These are phyloP conservation scores for Chalciporus sphaerocephalus DNA, from an alignment of 768 basidiomycete species.

Conservation along the genomic window DNA sequence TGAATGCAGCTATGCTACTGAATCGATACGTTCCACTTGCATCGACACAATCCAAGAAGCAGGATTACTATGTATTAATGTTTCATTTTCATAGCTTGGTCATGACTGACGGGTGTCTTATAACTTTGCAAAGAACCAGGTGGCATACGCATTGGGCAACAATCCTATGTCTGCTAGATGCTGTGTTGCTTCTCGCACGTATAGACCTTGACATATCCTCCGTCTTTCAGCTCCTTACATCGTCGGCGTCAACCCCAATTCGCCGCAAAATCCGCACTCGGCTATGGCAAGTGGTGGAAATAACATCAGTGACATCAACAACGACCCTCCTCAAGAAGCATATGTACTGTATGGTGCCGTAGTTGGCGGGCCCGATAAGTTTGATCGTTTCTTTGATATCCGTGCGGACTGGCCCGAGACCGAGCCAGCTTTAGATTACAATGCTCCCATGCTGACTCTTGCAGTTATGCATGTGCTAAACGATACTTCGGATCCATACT, in stretches of 20 bases:
- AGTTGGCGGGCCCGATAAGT: conserved; percentile 78
- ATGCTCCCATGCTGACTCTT: conserved; percentile 84
- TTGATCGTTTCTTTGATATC: conserved; percentile 78
- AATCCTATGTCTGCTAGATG: conserved; percentile 81
- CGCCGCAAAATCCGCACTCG: conserved; percentile 86
- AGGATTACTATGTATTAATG: conserved; percentile 57
- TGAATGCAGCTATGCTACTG: conserved; percentile 84
- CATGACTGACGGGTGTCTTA: conserved; percentile 26
- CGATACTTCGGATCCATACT: conserved; percentile 70
- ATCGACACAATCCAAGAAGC: conserved; percentile 52
- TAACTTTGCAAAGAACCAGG: conserved; percentile 71
- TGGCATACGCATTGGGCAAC: conserved; percentile 79
- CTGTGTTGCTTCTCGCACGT: not conserved
- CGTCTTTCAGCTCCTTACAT: conserved; percentile 47
- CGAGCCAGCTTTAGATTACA: conserved; percentile 88
- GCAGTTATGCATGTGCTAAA: conserved; percentile 74
- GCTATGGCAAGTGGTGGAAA: conserved; percentile 83
- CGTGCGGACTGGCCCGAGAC: conserved; percentile 87
- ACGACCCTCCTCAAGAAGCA: conserved; percentile 63
- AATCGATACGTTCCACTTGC: conserved; percentile 73
- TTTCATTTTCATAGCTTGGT: not conserved
- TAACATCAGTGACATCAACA: conserved; percentile 65
- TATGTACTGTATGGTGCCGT: conserved; percentile 84
- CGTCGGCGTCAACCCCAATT: conserved; percentile 86
- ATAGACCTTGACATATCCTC: not conserved